phyloP scores from a whole-genome alignment of 306 rosid species.

The Abrus pulchellus region DNA sequence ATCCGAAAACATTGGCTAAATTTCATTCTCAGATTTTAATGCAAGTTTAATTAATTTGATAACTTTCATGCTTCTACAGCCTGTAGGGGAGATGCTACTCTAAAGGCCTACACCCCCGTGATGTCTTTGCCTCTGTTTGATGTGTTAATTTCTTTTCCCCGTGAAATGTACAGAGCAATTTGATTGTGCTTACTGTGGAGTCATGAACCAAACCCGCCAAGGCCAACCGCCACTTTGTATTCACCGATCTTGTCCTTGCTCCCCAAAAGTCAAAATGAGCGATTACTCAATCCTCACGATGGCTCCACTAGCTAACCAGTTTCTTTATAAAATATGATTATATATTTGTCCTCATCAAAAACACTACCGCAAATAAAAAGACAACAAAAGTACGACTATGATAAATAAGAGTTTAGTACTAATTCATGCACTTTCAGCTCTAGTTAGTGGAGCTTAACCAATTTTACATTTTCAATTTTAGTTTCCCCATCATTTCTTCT shows the following conservation, averaged over 20 bases:
- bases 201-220: slow-evolving; percentile 45
- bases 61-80: slow-evolving; percentile 35
- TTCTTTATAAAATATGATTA: slow-evolving; percentile 35
- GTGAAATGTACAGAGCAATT: slow-evolving; percentile 4
- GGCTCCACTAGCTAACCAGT: slow-evolving; percentile 44
- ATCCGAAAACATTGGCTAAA: slow-evolving; percentile 48
- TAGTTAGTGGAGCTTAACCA: slow-evolving; percentile 37
- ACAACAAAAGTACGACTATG: slow-evolving; percentile 17
- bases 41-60: slow-evolving; percentile 37
- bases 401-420: background rate
- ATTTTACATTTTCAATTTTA: slow-evolving; percentile 1
- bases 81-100: slow-evolving; percentile 34
- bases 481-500: background rate
- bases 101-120: background rate
- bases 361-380: slow-evolving; percentile 2
- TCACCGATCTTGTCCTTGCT: slow-evolving; percentile 31
- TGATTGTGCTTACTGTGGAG: slow-evolving; percentile 42
- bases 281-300: slow-evolving; percentile 34
- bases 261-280: slow-evolving; percentile 45
- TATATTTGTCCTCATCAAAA: slow-evolving; percentile 41
- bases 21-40: slow-evolving; percentile 37
- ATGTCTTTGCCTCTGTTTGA: slow-evolving; percentile 22
- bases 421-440: slow-evolving; percentile 37
- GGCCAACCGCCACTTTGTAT: slow-evolving; percentile 21
- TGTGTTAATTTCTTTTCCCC: background rate